A percentile compares a stretch with the other conserved stretches of the same genome.
Evolutionary conservation across 441 rosid genomes (phyloP).

Genomic region (Daphne laureola): DNA sequence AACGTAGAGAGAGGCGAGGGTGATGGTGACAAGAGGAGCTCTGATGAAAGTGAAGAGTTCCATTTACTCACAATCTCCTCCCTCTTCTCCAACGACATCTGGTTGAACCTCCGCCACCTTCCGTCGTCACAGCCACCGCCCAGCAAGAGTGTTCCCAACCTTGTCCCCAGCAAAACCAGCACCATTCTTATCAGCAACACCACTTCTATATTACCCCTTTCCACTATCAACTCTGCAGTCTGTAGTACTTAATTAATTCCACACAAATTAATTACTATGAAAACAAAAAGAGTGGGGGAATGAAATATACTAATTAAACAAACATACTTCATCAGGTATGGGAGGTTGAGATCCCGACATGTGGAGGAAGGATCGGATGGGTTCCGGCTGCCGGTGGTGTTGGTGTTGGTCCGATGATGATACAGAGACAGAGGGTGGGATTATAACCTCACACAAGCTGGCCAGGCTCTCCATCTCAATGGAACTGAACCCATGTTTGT

Average conservation of each 20-base stretch:
- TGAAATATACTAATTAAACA: no score
- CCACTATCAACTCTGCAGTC: slow-evolving; percentile 36
- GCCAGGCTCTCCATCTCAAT: slow-evolving; percentile 44
- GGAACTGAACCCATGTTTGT: slow-evolving; percentile 37
- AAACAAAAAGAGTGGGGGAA: no score
- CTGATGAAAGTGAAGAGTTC: slow-evolving; percentile 42
- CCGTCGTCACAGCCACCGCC: slow-evolving; percentile 27
- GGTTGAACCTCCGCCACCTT: slow-evolving; percentile 49
- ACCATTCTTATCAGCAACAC: slow-evolving; percentile 29
- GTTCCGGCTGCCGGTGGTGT: slow-evolving; percentile 12
- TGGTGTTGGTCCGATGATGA: slow-evolving; percentile 17
- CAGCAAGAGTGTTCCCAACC: slow-evolving; percentile 66
- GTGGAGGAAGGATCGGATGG: slow-evolving; percentile 35
- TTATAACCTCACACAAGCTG: slow-evolving; percentile 41
- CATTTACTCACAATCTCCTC: slow-evolving; percentile 48
- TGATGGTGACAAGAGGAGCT: slow-evolving; percentile 33
- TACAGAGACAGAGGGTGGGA: slow-evolving; percentile 47
- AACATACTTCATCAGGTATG: slow-evolving; percentile 46
- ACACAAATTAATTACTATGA: no score
- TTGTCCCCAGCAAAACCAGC: slow-evolving; percentile 32
- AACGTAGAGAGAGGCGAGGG: slow-evolving; percentile 27
- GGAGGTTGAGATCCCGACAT: slow-evolving; percentile 47
- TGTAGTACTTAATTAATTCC: slow-evolving; percentile 8
- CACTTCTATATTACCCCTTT: slow-evolving; percentile 31
- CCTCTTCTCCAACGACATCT: slow-evolving; percentile 42